A percentile compares a stretch with the other conserved stretches of the same genome.
Evolutionary conservation across 2,329 filamentous ascomycete species (phyloP).

Genomic region (Ophioceras dolichostomum): DNA sequence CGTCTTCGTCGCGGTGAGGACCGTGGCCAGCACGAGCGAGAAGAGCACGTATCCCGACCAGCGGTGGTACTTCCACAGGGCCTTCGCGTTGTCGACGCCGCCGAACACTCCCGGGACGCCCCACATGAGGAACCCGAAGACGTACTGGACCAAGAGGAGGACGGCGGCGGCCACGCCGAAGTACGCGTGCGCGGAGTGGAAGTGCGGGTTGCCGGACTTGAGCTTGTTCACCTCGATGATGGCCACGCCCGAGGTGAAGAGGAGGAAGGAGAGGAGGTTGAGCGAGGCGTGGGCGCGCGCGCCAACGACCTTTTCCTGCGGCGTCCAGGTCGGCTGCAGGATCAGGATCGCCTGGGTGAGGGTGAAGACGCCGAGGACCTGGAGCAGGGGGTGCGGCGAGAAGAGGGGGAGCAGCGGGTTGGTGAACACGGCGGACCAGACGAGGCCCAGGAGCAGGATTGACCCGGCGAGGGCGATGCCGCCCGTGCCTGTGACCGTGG

Average conservation of each 20-base stretch:
- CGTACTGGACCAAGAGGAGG: constrained; percentile 57
- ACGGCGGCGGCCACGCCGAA: constrained; percentile 68
- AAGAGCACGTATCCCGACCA: constrained; percentile 63
- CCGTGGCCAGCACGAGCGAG: constrained; percentile 58
- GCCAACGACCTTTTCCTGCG: constrained; percentile 55
- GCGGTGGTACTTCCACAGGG: constrained; percentile 83
- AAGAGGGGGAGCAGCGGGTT: constrained; percentile 60
- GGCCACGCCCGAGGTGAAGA: constrained; percentile 51
- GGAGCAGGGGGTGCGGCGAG: constrained; percentile 71
- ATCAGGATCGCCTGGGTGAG: constrained; percentile 71
- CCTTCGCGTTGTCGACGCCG: constrained; percentile 66
- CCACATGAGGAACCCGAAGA: constrained; percentile 76
- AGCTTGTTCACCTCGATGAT: constrained; percentile 81
- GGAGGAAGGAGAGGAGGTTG: constrained; percentile 50
- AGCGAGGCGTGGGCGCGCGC: constrained; percentile 55
- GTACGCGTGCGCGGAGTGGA: constrained; percentile 70
- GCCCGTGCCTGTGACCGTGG: constrained; percentile 49
- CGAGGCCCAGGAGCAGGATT: constrained; percentile 47
- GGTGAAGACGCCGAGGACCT: constrained; percentile 56
- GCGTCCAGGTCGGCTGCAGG: constrained; percentile 75
- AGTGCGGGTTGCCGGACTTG: constrained; percentile 52
- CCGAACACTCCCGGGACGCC: constrained; percentile 65
- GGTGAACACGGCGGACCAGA: constrained; percentile 69
- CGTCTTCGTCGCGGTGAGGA: constrained; percentile 65
- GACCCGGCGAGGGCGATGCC: constrained; percentile 45